Percentiles rank a stretch among this genome's conserved stretches.
These are phyloP conservation scores for Cyclostephanos tholiformis DNA, from an alignment of 108 stramenopile species.

Conservation along the genomic window DNA sequence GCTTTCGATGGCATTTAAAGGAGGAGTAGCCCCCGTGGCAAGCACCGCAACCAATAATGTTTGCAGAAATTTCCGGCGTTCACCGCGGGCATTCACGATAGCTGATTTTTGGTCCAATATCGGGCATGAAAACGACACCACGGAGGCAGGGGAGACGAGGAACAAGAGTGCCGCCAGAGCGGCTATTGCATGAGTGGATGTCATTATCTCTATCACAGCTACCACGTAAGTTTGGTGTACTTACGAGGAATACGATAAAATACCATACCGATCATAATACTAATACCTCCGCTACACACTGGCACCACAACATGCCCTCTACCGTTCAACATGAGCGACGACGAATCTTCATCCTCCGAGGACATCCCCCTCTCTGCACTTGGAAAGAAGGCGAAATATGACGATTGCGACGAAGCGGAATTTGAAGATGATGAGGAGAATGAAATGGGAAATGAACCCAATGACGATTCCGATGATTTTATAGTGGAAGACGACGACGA, in stretches of 20 bases:
- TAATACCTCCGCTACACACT: too few species aligned
- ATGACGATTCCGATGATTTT: conserved; percentile 30
- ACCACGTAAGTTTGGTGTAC: too few species aligned
- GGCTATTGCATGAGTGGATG: too few species aligned
- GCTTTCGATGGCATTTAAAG: conserved; percentile 8
- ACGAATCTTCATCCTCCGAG: conserved; percentile 35
- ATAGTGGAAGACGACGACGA: conserved; percentile 24
- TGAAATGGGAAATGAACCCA: background rate
- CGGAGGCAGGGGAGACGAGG: too few species aligned
- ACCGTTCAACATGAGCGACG: conserved; percentile 27
- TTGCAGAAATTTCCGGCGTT: conserved; percentile 19
- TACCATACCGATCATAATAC: too few species aligned
- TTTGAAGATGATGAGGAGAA: conserved; percentile 23
- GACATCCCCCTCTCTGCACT: conserved; percentile 34
- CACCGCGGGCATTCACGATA: background rate
- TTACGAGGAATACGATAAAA: too few species aligned
- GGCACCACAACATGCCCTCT: too few species aligned
- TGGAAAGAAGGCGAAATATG: conserved; percentile 6
- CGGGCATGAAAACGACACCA: background rate
- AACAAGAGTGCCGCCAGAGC: too few species aligned
- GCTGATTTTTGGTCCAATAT: background rate
- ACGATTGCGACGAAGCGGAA: conserved; percentile 25
- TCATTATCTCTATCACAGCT: too few species aligned
- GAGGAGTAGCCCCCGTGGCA: background rate
- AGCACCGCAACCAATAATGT: background rate